Evolutionary conservation across 2,329 filamentous ascomycete species (phyloP).

Genomic region (Emmonsiellopsis sp.): DNA sequence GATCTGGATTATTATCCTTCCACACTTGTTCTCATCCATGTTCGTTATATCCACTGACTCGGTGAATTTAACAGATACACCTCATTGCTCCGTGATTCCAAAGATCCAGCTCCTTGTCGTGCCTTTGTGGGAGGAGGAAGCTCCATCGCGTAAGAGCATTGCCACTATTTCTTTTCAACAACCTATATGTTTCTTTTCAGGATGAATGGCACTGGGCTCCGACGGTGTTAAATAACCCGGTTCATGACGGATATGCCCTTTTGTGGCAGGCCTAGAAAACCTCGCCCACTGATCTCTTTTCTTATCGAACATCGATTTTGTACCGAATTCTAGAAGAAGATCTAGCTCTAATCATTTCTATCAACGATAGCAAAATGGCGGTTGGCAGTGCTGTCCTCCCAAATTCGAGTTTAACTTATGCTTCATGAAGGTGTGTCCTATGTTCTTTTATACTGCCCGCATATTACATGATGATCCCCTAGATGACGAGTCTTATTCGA

Average conservation of each 20-base stretch:
- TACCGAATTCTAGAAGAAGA: background rate
- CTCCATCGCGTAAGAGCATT: background rate
- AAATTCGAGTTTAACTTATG: background rate
- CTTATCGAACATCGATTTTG: background rate
- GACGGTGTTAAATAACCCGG: conserved; percentile 50
- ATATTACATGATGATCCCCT: conserved; percentile 40
- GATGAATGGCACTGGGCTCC: conserved; percentile 99
- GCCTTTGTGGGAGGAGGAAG: background rate
- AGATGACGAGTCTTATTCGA: conserved; percentile 60
- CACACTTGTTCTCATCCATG: background rate
- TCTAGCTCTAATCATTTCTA: background rate
- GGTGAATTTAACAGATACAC: background rate
- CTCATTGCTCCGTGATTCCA: background rate
- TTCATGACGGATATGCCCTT: conserved; percentile 78
- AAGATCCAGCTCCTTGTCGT: background rate
- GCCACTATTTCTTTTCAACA: conserved; percentile 9
- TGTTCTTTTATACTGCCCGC: conserved; percentile 2
- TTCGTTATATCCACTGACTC: background rate
- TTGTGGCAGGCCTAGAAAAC: conserved; percentile 99
- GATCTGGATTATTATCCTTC: conserved; percentile 1
- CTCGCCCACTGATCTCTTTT: conserved; percentile 77
- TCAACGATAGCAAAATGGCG: no score
- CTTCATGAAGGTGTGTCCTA: conserved; percentile 3
- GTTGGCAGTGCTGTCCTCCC: no score
- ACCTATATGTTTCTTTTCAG: conserved; percentile 34